Conservation (phyloP, 116 monocot genomes). For the Zostera marina region DNA sequence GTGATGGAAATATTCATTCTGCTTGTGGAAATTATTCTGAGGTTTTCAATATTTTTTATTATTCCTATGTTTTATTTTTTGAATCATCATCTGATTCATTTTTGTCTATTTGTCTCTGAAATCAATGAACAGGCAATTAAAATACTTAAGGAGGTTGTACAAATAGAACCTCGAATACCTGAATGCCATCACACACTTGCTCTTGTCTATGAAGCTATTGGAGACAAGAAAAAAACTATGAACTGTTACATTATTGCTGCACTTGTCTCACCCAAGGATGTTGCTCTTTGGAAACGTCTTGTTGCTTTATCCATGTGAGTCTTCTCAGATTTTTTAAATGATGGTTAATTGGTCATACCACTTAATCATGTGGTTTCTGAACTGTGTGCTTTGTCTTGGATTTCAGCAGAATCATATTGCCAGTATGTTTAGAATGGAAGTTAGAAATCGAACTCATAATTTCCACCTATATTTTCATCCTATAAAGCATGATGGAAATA, state of each 20-base stretch:
- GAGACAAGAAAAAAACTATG: constrained; percentile 59
- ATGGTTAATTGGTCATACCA: too few species aligned
- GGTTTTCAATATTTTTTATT: constrained; percentile 16
- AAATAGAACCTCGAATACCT: constrained; percentile 58
- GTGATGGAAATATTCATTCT: constrained; percentile 74
- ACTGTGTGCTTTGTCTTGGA: too few species aligned
- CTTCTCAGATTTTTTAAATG: constrained; percentile 2
- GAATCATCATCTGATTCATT: neutral
- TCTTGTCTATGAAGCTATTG: constrained; percentile 47
- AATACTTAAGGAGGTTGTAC: constrained; percentile 61
- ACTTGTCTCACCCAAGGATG: constrained; percentile 73
- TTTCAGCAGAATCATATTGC: neutral
- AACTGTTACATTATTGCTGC: constrained; percentile 88
- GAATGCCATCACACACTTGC: constrained; percentile 71
- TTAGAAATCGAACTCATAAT: neutral
- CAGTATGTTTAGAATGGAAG: neutral
- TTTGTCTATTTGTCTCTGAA: neutral
- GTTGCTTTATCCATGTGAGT: constrained; percentile 79
- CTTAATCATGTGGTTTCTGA: too few species aligned
- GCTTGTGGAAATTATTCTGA: constrained; percentile 55
- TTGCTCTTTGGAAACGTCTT: constrained; percentile 80
- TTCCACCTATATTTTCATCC: neutral
- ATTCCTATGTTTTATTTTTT: neutral
- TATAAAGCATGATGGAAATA: neutral
- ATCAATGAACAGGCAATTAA: constrained; percentile 43